phyloP scores from a whole-genome alignment of 2,329 filamentous ascomycete species.

The Chaetomium strumarium region DNA sequence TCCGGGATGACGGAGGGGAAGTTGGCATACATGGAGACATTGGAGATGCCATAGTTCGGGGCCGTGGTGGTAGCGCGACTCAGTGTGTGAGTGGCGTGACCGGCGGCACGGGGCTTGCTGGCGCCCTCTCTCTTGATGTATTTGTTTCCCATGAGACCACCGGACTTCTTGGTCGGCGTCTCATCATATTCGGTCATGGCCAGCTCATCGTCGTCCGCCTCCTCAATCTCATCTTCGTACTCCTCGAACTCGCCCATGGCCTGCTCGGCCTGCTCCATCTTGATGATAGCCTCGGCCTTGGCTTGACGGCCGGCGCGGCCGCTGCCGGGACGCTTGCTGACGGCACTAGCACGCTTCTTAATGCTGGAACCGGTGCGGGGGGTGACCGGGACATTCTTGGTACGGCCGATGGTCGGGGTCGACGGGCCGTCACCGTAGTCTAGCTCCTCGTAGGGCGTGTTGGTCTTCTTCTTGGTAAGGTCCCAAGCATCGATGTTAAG shows the following conservation, averaged over 20 bases:
- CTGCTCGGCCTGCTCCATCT: conserved; percentile 1
- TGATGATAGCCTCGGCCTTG: conserved; percentile 17
- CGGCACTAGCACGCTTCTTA: conserved; percentile 12
- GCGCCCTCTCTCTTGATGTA: not conserved
- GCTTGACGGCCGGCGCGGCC: conserved; percentile 6
- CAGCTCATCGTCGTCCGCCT: not conserved
- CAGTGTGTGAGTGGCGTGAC: too few relatives aligned
- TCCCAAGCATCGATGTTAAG: conserved; percentile 32
- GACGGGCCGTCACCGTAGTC: not conserved
- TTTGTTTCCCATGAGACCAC: not conserved
- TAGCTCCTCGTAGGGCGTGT: not conserved
- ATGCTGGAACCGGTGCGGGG: conserved; percentile 12
- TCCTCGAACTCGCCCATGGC: not conserved
- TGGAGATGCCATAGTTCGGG: not conserved
- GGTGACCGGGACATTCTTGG: conserved; percentile 1
- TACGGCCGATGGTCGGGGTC: not conserved
- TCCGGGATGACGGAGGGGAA: conserved; percentile 6
- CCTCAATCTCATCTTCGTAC: not conserved
- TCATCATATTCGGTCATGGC: too few relatives aligned
- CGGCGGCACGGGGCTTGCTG: too few relatives aligned
- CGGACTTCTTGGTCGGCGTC: conserved; percentile 2
- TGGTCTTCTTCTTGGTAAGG: not conserved
- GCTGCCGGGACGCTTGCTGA: not conserved
- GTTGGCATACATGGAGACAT: not conserved
- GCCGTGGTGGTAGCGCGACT: too few relatives aligned